phyloP scores from a whole-genome alignment of 2,329 filamentous ascomycete genomes.

The Pestalotiopsis fici region DNA sequence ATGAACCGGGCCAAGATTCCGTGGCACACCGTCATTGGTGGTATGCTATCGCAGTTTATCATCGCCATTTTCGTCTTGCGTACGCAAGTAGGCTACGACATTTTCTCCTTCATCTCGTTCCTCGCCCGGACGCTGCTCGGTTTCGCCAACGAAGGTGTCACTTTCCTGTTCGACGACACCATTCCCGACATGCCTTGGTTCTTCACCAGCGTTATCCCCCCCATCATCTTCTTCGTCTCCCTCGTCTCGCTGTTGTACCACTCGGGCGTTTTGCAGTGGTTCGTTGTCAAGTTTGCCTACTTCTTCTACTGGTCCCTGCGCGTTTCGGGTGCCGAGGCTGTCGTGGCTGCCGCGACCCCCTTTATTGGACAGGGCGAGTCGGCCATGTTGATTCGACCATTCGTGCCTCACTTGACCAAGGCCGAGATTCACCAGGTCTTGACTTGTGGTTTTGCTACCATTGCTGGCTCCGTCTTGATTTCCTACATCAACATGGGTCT shows the following conservation, averaged over 20 bases:
- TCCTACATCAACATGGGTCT: constrained; percentile 84
- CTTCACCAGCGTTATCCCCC: constrained; percentile 77
- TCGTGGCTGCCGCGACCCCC: constrained; percentile 88
- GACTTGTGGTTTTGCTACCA: constrained; percentile 90
- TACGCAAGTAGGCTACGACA: constrained; percentile 79
- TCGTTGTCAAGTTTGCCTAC: constrained; percentile 80
- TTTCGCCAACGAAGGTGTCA: constrained; percentile 72
- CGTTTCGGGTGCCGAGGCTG: constrained; percentile 89
- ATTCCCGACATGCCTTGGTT: constrained; percentile 61
- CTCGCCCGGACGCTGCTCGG: constrained; percentile 74
- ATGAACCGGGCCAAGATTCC: constrained; percentile 63
- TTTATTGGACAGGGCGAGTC: constrained; percentile 96
- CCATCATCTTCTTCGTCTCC: constrained; percentile 95
- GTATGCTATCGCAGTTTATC: constrained; percentile 87
- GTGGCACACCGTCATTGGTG: constrained; percentile 83
- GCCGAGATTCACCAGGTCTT: constrained; percentile 92
- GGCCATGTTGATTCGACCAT: constrained; percentile 87
- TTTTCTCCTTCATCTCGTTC: constrained; percentile 84
- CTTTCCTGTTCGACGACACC: constrained; percentile 64
- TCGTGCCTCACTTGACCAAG: constrained; percentile 80
- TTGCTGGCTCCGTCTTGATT: constrained; percentile 83
- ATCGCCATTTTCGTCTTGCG: constrained; percentile 86
- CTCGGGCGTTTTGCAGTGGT: constrained; percentile 83
- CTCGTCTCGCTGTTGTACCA: constrained; percentile 88
- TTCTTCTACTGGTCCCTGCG: constrained; percentile 91